Conservation (phyloP, 169 alveolate species). For the Plasmodium ovale region DNA sequence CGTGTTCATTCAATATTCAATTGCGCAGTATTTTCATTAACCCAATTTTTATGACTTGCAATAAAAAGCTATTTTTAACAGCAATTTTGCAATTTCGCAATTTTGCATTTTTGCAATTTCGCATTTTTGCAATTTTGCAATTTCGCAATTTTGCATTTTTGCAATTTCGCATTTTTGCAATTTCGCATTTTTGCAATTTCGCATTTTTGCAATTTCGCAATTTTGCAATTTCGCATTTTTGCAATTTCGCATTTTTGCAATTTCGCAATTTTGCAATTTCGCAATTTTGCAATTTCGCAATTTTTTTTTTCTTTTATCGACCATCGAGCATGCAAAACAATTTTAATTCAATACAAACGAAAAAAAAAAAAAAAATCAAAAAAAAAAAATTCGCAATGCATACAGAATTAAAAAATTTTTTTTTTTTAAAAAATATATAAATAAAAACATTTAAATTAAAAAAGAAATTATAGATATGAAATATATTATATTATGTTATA, state of each 20-base stretch:
- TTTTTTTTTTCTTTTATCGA: constrained; percentile 17
- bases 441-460: too few relatives aligned
- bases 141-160: too few relatives aligned
- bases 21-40: not conserved
- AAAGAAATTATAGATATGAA: too few relatives aligned
- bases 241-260: not conserved
- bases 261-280: not conserved
- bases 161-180: too few relatives aligned
- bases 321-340: constrained; percentile 15
- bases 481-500: too few relatives aligned
- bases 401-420: not conserved
- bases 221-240: not conserved
- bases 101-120: too few relatives aligned
- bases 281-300: not conserved
- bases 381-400: not conserved
- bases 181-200: too few relatives aligned
- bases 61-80: not conserved
- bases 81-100: not conserved
- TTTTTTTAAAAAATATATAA: too few relatives aligned
- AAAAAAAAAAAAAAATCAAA: constrained; percentile 11
- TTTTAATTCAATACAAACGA: not conserved
- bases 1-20: too few relatives aligned
- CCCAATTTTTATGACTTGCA: not conserved
- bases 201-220: too few relatives aligned
- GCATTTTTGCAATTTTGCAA: too few relatives aligned